A percentile compares a stretch with the other conserved stretches of the same genome.
Evolutionary conservation across 495 filamentous ascomycete genomes (phyloP).

Genomic region (Aspergillus hancockii): DNA sequence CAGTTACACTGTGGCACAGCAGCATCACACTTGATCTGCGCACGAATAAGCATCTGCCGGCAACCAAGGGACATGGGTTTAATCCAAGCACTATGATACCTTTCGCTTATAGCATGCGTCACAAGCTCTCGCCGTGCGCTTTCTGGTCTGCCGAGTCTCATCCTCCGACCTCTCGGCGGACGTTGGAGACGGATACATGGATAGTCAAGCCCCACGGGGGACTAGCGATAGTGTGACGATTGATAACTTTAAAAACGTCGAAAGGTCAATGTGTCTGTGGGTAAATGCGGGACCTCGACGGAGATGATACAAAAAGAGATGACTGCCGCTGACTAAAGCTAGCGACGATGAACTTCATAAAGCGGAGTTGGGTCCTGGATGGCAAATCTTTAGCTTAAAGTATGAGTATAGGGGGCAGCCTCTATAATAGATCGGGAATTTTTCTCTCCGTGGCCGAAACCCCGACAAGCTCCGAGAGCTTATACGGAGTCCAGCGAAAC

Average conservation of each 20-base stretch:
- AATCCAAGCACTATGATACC: conserved; percentile 25
- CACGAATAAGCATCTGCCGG: not conserved
- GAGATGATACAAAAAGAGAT: not conserved
- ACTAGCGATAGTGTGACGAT: not conserved
- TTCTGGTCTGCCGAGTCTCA: conserved; percentile 17
- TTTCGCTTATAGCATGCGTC: conserved; percentile 54
- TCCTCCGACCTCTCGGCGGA: conserved; percentile 23
- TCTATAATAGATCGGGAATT: not conserved
- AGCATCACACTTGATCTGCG: conserved; percentile 56
- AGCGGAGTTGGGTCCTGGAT: not conserved
- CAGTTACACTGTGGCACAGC: conserved; percentile 49
- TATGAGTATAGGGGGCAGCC: not conserved
- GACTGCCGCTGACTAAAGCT: conserved; percentile 2
- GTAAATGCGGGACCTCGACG: not conserved
- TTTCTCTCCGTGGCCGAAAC: conserved; percentile 1
- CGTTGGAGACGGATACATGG: conserved; percentile 26
- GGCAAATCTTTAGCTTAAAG: not conserved
- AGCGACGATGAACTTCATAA: not conserved
- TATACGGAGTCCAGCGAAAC: too few species aligned
- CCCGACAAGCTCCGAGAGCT: not conserved
- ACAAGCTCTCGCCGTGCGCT: conserved; percentile 46
- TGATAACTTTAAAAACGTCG: not conserved
- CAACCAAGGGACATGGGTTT: not conserved
- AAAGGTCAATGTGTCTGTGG: not conserved
- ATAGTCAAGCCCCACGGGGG: not conserved